Percentiles rank a stretch among this genome's conserved stretches.
Conservation (phyloP, 1,284 basidiomycete species). For the Ganoderma multipileum region DNA sequence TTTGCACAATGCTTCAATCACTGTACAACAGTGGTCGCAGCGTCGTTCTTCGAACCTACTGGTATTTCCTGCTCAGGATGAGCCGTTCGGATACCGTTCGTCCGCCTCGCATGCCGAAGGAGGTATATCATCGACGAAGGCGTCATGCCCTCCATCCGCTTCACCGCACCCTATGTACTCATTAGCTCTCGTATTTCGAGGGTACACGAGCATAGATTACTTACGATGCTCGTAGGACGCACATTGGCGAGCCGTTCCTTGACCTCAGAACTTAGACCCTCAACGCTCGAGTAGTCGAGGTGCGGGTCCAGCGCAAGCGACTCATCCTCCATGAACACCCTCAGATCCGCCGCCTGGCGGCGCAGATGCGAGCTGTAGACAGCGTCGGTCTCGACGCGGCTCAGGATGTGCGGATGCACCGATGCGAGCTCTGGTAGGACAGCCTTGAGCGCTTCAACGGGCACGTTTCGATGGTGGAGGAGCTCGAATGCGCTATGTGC, state of each 20-base stretch:
- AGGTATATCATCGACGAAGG: conserved; percentile 72
- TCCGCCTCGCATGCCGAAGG: conserved; percentile 63
- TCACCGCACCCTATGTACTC: conserved; percentile 74
- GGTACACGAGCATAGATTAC: conserved; percentile 35
- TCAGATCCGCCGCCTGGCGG: conserved; percentile 80
- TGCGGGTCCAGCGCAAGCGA: conserved; percentile 69
- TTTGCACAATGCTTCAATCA: background rate
- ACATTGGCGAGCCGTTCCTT: conserved; percentile 67
- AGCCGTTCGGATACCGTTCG: background rate
- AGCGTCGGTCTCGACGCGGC: conserved; percentile 75
- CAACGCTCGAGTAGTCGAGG: conserved; percentile 72
- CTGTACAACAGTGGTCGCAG: background rate
- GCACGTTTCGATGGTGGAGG: conserved; percentile 69
- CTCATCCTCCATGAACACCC: conserved; percentile 81
- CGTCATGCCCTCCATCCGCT: conserved; percentile 90
- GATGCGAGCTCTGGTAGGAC: conserved; percentile 63
- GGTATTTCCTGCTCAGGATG: background rate
- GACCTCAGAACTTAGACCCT: conserved; percentile 81
- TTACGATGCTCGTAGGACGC: conserved; percentile 74
- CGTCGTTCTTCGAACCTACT: background rate
- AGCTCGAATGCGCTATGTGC: conserved; percentile 77
- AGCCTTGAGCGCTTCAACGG: conserved; percentile 50
- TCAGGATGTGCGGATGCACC: conserved; percentile 59
- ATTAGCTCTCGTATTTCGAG: conserved; percentile 6
- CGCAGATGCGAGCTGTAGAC: conserved; percentile 66